Percentiles rank a stretch among this genome's conserved stretches.
Evolutionary conservation across 192 early-diverging fungal genomes (phyloP).

Genomic region (Thamnidium elegans): DNA sequence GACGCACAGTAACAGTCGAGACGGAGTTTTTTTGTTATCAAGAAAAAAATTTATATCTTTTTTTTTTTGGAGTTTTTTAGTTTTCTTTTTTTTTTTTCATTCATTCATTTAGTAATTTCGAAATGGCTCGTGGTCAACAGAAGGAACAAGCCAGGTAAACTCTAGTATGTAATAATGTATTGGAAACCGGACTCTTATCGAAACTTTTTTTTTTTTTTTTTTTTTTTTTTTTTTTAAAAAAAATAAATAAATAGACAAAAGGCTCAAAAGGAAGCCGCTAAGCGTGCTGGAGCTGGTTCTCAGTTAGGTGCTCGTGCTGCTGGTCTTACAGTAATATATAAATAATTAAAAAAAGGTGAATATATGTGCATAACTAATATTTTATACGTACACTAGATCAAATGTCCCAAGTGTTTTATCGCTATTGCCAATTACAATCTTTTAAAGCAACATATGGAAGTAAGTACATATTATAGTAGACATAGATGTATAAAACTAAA

Average conservation of each 20-base stretch:
- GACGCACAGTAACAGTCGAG: too few relatives aligned
- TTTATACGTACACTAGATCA: conserved; percentile 17
- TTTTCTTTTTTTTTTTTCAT: conserved; percentile 13
- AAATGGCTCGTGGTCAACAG: conserved; percentile 28
- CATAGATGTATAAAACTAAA: background rate
- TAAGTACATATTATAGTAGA: conserved; percentile 2
- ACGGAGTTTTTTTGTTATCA: too few relatives aligned
- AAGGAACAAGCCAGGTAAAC: conserved; percentile 32
- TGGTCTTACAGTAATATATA: conserved; percentile 24
- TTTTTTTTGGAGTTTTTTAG: too few relatives aligned
- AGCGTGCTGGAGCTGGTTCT: conserved; percentile 15
- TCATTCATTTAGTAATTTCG: background rate
- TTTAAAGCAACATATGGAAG: conserved; percentile 30
- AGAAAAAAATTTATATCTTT: too few relatives aligned
- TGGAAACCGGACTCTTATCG: background rate
- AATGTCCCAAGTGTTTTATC: conserved; percentile 33
- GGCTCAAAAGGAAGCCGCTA: conserved; percentile 38
- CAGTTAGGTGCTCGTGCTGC: conserved; percentile 33
- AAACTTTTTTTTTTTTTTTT: background rate
- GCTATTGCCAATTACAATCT: conserved; percentile 34
- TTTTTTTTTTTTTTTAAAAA: background rate
- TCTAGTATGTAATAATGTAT: background rate
- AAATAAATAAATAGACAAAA: conserved; percentile 26
- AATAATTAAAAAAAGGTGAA: background rate
- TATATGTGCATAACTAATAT: background rate